Evolutionary conservation across 441 rosid genomes (phyloP).

Genomic region (Pelargonium fulgidum): DNA sequence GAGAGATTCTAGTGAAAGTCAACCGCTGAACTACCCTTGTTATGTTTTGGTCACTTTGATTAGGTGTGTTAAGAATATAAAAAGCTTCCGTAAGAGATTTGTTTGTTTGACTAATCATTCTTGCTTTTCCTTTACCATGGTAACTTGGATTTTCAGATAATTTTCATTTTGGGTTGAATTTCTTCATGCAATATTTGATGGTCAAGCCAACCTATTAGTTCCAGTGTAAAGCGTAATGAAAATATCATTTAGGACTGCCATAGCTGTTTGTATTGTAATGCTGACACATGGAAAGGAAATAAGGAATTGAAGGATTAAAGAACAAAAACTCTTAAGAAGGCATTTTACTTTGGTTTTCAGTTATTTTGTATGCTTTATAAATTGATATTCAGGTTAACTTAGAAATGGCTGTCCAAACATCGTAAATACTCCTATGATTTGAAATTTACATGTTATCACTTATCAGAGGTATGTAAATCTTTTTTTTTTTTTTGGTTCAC

Average conservation of each 20-base stretch:
- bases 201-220: background rate
- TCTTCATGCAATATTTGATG: background rate
- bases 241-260: background rate
- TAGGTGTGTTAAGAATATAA: no score
- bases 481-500: no score
- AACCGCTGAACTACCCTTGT: background rate
- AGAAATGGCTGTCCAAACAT: no score
- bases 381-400: no score
- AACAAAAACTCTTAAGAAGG: no score
- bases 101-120: no score
- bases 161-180: background rate
- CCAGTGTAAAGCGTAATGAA: background rate
- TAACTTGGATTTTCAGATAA: background rate
- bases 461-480: no score
- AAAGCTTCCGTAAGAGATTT: no score
- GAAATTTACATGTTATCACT: no score
- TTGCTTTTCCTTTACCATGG: background rate
- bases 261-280: background rate
- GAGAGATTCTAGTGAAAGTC: conserved; percentile 4
- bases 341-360: no score
- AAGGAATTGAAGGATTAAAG: background rate
- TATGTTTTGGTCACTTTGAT: background rate
- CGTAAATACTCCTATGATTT: no score
- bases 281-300: background rate
- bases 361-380: no score